Evolutionary conservation across 2,329 filamentous ascomycete species (phyloP), one percentile per base, ranked within the genome.

Genomic region (Stachybotrys chlorohalonatus): DNA sequence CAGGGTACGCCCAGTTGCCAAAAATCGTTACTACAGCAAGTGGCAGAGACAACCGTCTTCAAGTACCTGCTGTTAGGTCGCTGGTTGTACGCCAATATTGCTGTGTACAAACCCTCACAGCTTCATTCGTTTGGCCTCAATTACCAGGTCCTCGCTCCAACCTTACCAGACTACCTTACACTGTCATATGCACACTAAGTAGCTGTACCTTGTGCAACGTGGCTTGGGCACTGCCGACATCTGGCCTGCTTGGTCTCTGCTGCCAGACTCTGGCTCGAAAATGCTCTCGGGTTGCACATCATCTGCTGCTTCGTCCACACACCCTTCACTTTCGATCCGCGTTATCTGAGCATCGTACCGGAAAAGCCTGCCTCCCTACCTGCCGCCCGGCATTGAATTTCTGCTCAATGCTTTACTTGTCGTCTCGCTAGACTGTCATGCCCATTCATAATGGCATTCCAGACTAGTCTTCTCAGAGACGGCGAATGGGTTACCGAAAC

Each of bases 401-500:
- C 24, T 4, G 24, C 24, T 24, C 4, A 24, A 24, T 24, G 24
- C 24, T 24, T 24, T 24, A 24, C 24, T 24, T 24, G 36, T 42
- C 60, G 65, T 62, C 62, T 58, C 52, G 45, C 53, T 50, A 42
- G 36, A 9, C 36, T 42, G 36, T 42, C 36, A 42, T 42, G 36
- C 8, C 36, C 36, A 13, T 56, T 50, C 54, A 66, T 11, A 46
- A 73, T 73, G 71, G 70, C 78, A 53, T 75, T 84, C 56, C 79
- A 83, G 62, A 79, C 77, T 42, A 80, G 75, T 57, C 73, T 82
- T 57, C 64, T 82, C 30, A 72, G 77, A 57, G 70, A 80, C 61
- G 80, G 81, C 57, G 69, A 76, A 64, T 84, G 81, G 81, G 77
- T 82, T 42, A 78, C 77, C n/a, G 71, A 78, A 60, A 81, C 71